Percentiles rank a stretch among this genome's conserved stretches.
These are phyloP conservation scores for Lasiosphaeriaceae sp. DNA, from an alignment of 495 filamentous ascomycete genomes.

Conservation along the genomic window DNA sequence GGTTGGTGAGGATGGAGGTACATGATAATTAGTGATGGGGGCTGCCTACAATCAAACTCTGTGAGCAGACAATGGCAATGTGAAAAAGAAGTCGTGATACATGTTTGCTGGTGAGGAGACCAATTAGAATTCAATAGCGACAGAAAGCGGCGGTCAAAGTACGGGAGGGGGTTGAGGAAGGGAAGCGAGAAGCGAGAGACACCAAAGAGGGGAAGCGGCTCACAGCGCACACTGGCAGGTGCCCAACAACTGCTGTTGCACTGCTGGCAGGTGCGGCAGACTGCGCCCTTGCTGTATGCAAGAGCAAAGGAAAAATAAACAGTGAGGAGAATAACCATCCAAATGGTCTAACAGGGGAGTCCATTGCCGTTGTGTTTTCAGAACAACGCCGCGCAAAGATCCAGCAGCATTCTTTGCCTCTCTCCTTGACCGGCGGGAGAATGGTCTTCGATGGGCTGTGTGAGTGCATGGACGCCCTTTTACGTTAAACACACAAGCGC, in stretches of 20 bases:
- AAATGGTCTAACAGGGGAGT: not conserved
- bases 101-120: slow-evolving; percentile 2
- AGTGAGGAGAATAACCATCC: not conserved
- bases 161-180: too few species aligned
- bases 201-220: not conserved
- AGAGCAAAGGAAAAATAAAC: not conserved
- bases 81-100: not conserved
- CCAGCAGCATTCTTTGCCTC: too few species aligned
- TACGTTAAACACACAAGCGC: not conserved
- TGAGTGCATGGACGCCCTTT: not conserved
- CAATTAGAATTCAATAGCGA: too few species aligned
- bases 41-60: slow-evolving; percentile 1
- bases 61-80: not conserved
- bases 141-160: too few species aligned
- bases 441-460: not conserved
- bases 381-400: not conserved
- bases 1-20: not conserved
- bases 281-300: not conserved
- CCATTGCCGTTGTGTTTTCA: not conserved
- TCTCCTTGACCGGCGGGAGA: too few species aligned
- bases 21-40: not conserved
- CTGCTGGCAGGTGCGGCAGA: not conserved
- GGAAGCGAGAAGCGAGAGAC: not conserved
- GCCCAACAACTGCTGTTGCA: not conserved
- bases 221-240: not conserved